Evolutionary conservation across 805 yeast genomes (phyloP).

Genomic region (Deakozyma indianensis): DNA sequence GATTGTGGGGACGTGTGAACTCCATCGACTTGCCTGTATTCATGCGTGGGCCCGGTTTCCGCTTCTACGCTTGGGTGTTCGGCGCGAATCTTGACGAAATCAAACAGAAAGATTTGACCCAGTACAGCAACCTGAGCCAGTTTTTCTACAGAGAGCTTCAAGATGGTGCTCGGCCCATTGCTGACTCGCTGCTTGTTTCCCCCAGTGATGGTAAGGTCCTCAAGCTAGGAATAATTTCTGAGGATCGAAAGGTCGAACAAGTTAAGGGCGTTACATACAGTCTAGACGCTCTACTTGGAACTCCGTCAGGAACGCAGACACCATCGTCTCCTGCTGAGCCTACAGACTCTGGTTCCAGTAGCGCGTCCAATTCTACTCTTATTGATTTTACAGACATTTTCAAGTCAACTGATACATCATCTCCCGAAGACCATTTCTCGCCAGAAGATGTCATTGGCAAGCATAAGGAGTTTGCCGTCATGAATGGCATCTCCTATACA

Average conservation of each 20-base stretch:
- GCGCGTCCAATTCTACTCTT: slow-evolving; percentile 12
- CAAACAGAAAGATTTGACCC: slow-evolving; percentile 61
- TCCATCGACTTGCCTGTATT: slow-evolving; percentile 73
- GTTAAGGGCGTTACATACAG: slow-evolving; percentile 94
- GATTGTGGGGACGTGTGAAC: slow-evolving; percentile 91
- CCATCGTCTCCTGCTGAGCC: background rate
- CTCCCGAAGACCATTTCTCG: slow-evolving; percentile 2
- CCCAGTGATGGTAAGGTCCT: slow-evolving; percentile 91
- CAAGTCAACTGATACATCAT: slow-evolving; percentile 7
- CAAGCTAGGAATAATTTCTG: slow-evolving; percentile 70
- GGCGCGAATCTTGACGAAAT: slow-evolving; percentile 86
- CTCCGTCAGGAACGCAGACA: slow-evolving; percentile 10
- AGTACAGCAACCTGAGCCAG: slow-evolving; percentile 72
- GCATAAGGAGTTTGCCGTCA: slow-evolving; percentile 62
- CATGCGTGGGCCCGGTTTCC: slow-evolving; percentile 72
- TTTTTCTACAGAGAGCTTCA: slow-evolving; percentile 75
- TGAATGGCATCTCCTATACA: slow-evolving; percentile 60
- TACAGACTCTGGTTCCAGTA: background rate
- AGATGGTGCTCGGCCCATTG: slow-evolving; percentile 69
- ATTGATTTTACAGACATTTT: slow-evolving; percentile 32
- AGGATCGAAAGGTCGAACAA: slow-evolving; percentile 68
- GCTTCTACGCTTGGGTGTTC: slow-evolving; percentile 61
- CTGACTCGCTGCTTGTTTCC: slow-evolving; percentile 51
- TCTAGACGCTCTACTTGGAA: slow-evolving; percentile 73
- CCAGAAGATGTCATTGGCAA: slow-evolving; percentile 27